Percentiles rank a stretch among this genome's conserved stretches.
Evolutionary conservation across 2,329 filamentous ascomycete genomes (phyloP).

Genomic region (Diaporthe vaccinii): DNA sequence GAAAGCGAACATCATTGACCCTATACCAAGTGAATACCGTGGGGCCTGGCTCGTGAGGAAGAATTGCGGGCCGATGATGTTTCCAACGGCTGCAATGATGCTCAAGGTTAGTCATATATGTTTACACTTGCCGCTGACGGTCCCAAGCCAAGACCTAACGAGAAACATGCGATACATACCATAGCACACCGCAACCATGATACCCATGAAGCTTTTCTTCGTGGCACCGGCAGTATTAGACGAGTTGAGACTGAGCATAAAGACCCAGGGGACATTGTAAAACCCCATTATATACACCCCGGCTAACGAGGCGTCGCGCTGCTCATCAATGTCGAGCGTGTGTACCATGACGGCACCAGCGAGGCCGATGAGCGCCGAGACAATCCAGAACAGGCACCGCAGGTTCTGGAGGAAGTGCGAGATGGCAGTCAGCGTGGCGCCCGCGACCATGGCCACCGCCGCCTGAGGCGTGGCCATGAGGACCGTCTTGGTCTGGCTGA

Average conservation of each 20-base stretch:
- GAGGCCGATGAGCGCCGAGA: neutral
- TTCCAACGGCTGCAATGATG: neutral
- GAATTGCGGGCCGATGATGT: neutral
- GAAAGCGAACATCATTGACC: neutral
- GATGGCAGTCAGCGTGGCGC: neutral
- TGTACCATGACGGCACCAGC: neutral
- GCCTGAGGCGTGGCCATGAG: neutral
- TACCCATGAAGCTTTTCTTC: slow-evolving; percentile 4
- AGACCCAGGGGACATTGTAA: slow-evolving; percentile 4
- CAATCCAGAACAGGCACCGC: neutral
- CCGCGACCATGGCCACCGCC: neutral
- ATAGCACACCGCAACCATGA: slow-evolving; percentile 3
- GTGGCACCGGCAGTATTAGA: neutral
- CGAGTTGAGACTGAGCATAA: slow-evolving; percentile 8
- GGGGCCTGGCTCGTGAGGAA: neutral
- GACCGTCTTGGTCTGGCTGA: neutral
- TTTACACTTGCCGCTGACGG: neutral
- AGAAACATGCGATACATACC: neutral
- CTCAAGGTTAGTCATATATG: neutral
- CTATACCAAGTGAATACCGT: neutral
- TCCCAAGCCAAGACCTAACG: neutral
- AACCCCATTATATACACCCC: slow-evolving; percentile 1
- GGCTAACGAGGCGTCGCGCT: neutral
- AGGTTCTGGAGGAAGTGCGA: neutral
- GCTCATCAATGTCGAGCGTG: neutral